Evolutionary conservation across 2,329 filamentous ascomycete genomes (phyloP).

Genomic region (Beauveria sp.): DNA sequence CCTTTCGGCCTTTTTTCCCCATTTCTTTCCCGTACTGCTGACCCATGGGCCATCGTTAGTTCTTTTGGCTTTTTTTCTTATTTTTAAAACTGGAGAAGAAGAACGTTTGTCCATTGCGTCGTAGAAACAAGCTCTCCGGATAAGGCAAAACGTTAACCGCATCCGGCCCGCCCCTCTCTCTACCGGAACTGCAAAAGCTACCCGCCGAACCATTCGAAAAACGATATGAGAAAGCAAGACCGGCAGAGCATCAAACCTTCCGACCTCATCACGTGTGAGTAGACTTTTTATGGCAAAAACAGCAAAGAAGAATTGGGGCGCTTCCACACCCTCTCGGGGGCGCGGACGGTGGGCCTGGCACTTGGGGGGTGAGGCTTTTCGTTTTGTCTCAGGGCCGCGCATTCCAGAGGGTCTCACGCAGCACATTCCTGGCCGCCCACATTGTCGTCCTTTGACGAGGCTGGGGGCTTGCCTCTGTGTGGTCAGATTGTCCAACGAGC

Average conservation of each 20-base stretch:
- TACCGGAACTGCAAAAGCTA: background rate
- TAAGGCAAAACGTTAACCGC: background rate
- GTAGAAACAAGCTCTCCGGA: background rate
- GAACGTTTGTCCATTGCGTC: background rate
- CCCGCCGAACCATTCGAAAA: background rate
- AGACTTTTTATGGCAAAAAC: background rate
- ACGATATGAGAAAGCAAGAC: conserved; percentile 2
- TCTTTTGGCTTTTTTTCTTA: background rate
- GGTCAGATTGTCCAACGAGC: conserved; percentile 4
- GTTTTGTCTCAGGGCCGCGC: conserved; percentile 28
- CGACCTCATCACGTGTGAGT: conserved; percentile 6
- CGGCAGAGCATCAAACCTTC: conserved; percentile 4
- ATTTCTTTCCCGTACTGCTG: background rate
- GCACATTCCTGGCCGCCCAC: conserved; percentile 14
- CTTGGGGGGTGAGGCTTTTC: conserved; percentile 15
- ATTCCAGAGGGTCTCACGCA: conserved; percentile 12
- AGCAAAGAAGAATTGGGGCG: conserved; percentile 10
- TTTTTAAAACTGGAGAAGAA: too few species aligned
- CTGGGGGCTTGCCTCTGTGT: conserved; percentile 17
- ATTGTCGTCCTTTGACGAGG: conserved; percentile 29
- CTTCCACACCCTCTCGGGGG: conserved; percentile 11
- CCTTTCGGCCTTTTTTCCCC: background rate
- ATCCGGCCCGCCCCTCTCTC: background rate
- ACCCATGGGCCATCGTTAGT: background rate
- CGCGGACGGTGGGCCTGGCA: conserved; percentile 10